These are phyloP conservation scores for Batrachochytrium dendrobatidis DNA, from an alignment of 371 early-diverging fungal genomes.

Conservation along the genomic window DNA sequence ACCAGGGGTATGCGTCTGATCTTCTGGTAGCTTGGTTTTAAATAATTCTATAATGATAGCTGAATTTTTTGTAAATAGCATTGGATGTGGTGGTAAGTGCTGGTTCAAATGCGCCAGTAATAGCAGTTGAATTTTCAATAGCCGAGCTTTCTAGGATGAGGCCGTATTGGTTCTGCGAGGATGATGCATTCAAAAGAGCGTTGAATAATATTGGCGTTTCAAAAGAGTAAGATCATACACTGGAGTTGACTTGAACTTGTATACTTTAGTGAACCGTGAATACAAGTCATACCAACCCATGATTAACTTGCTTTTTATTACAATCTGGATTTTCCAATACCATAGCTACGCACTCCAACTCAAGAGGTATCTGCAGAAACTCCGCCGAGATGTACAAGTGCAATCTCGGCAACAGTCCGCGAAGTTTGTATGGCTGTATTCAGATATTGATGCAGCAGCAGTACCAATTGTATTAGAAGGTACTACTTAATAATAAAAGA, in stretches of 20 bases:
- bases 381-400: background rate
- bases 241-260: background rate
- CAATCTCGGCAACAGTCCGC: background rate
- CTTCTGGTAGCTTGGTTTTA: background rate
- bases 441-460: background rate
- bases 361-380: background rate
- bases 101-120: slow-evolving; percentile 3
- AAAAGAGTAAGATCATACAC: background rate
- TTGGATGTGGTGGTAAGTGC: background rate
- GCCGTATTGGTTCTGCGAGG: slow-evolving; percentile 8
- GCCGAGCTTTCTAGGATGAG: slow-evolving; percentile 4
- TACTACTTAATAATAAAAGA: too few relatives aligned
- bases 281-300: background rate
- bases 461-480: background rate
- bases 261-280: background rate
- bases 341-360: background rate
- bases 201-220: background rate
- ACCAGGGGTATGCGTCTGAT: background rate
- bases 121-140: slow-evolving; percentile 6
- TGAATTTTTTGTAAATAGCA: background rate
- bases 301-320: background rate
- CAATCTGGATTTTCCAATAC: too few relatives aligned
- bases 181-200: slow-evolving; percentile 11
- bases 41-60: background rate
- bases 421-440: slow-evolving; percentile 5